Evolutionary conservation across 169 alveolate species (phyloP).

Genomic region (Eimeria praecox): DNA sequence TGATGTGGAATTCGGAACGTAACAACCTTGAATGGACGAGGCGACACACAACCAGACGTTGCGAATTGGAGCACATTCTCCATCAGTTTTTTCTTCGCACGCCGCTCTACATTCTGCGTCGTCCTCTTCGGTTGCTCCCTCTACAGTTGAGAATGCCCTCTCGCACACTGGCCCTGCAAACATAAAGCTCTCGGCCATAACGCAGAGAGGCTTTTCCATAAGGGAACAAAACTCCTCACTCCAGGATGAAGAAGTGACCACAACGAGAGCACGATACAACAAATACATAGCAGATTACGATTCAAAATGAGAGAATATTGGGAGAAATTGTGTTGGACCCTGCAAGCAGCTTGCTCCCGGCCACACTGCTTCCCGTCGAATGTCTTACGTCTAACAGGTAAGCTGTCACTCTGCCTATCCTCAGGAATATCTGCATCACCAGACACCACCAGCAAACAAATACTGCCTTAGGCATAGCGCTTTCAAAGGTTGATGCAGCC

Average conservation of each 20-base stretch:
- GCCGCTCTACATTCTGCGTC: not conserved
- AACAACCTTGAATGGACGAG: not conserved
- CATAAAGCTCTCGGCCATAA: not conserved
- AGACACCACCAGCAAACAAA: not conserved
- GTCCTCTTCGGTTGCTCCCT: conserved; percentile 48
- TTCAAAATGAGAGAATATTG: not conserved
- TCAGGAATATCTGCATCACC: not conserved
- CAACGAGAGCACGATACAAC: not conserved
- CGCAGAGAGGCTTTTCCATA: not conserved
- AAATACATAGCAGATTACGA: not conserved
- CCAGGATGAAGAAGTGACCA: not conserved
- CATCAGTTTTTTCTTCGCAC: not conserved
- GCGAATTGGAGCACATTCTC: not conserved
- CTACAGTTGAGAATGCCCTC: conserved; percentile 42
- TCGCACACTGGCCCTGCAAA: conserved; percentile 51
- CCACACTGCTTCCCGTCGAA: not conserved
- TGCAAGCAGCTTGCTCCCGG: not conserved
- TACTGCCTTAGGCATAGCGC: not conserved
- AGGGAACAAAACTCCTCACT: not conserved
- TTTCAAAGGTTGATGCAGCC: not conserved
- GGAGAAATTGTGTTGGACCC: not conserved
- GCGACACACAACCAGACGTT: conserved; percentile 69
- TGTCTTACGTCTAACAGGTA: conserved; percentile 25
- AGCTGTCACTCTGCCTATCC: not conserved
- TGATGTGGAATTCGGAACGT: conserved; percentile 30